These are phyloP conservation scores for Mortierella hygrophila DNA, from an alignment of 192 early-diverging fungal species.

Conservation along the genomic window DNA sequence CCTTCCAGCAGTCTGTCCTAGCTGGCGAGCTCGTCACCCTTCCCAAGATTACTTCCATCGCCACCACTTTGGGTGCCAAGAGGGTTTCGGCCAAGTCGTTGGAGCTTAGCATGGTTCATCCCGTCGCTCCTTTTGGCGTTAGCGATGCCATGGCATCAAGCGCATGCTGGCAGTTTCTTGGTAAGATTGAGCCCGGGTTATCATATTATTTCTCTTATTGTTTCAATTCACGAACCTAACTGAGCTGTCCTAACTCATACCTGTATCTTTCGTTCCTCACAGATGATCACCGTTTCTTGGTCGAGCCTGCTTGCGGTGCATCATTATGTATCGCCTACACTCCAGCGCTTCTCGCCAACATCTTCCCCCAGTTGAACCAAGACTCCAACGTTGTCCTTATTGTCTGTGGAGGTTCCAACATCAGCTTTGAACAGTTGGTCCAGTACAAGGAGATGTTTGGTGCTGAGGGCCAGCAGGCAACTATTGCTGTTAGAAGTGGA, in stretches of 20 bases:
- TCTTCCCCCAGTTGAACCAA: constrained; percentile 66
- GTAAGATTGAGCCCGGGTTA: constrained; percentile 51
- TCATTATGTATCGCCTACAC: constrained; percentile 73
- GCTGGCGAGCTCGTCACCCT: constrained; percentile 63
- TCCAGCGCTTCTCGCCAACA: constrained; percentile 68
- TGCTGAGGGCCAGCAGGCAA: constrained; percentile 59
- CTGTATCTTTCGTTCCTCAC: constrained; percentile 35
- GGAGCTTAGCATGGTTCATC: constrained; percentile 63
- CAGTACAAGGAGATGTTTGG: constrained; percentile 68
- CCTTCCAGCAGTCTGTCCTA: constrained; percentile 74
- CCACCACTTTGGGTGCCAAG: constrained; percentile 59
- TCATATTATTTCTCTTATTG: constrained; percentile 4
- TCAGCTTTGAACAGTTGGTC: constrained; percentile 69
- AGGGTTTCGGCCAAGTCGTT: constrained; percentile 57
- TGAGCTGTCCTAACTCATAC: constrained; percentile 16
- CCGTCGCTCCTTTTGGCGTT: constrained; percentile 68
- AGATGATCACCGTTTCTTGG: constrained; percentile 70
- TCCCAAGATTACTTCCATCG: constrained; percentile 61
- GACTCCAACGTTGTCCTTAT: constrained; percentile 75
- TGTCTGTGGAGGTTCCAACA: constrained; percentile 78
- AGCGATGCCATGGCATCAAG: constrained; percentile 69
- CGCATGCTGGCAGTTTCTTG: constrained; percentile 67
- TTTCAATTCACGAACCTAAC: background rate
- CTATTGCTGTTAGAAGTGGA: constrained; percentile 78
- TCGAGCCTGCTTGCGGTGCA: constrained; percentile 74